Evolutionary conservation across 352 stramenopile genomes (phyloP), one percentile per base, ranked within the genome.

Genomic region (Phytophthora quininea): DNA sequence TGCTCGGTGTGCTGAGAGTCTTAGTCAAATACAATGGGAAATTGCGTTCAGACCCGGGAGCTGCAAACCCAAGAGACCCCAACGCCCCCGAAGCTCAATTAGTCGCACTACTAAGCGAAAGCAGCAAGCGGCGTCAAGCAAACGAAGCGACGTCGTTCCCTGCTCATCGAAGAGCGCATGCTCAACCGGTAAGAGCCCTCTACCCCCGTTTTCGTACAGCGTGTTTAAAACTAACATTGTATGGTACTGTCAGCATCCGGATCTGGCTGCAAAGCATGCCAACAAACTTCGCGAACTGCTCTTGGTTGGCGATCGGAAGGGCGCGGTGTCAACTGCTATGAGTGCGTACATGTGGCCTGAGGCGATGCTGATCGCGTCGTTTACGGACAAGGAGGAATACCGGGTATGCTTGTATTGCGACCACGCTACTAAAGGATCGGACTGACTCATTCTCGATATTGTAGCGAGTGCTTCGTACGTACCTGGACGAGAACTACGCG

Each of bases 321-420:
- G 66, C 7, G 86, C 89, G 3, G 81, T 95, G 30, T 86, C 90
- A 54, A 61, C 82, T n/a, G 86, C 89, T n/a, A 91, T 93, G 37
- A 67, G 78, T 31, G 79, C 85, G 10, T 82, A 95, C 38, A 91
- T 96, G 83, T 96, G 89, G 89, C 82, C 89, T 0, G 86, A 96
- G 69, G 89, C 89, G 2, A 94, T 96, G 77, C 72, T 96, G 2
- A 91, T 96, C 46, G 87, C 82, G 31, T 94, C 86, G 6, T 93
- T 93, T 64, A 93, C 86, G 1, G 86, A 91, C 64, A 92, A 92
- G 30, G 87, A 94, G 43, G 82, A 93, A 61, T 96, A 95, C 74
- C 93, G 86, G 71, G 81, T 84, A 58, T 47, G 62, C 64, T 49
- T 24, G 19, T 24, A 24, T 24, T 24, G 19, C 19, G 19, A 24